Evolutionary conservation across 2,329 filamentous ascomycete species (phyloP).

Genomic region (Aspergillus sp.): DNA sequence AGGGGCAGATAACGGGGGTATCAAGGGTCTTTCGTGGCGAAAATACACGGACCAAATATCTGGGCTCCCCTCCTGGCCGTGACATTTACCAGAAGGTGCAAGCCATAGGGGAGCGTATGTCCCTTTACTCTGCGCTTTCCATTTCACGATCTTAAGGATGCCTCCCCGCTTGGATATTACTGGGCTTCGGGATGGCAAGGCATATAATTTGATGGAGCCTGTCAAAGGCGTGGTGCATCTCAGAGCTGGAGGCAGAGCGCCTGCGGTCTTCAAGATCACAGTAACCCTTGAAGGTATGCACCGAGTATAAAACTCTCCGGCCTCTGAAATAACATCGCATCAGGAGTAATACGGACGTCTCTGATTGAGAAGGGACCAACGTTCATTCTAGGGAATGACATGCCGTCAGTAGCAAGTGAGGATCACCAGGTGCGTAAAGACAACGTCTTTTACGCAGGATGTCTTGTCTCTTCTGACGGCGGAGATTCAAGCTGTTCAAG

Average conservation of each 20-base stretch:
- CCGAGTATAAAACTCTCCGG: no score
- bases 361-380: not conserved
- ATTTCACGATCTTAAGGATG: not conserved
- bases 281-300: not conserved
- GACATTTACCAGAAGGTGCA: no score
- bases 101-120: no score
- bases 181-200: not conserved
- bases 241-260: not conserved
- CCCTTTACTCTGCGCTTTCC: no score
- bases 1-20: no score
- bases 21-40: no score
- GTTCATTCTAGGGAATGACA: conserved; percentile 1
- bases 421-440: not conserved
- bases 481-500: not conserved
- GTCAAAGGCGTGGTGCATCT: not conserved
- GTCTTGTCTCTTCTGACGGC: not conserved
- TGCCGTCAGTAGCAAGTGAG: not conserved
- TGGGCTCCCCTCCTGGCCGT: no score
- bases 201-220: not conserved
- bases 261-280: not conserved
- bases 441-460: not conserved
- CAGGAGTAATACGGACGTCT: not conserved
- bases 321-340: not conserved
- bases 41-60: no score
- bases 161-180: no score